These are phyloP conservation scores for Debaryomyces coudertii DNA, from an alignment of 1,139 yeast species.

Conservation along the genomic window DNA sequence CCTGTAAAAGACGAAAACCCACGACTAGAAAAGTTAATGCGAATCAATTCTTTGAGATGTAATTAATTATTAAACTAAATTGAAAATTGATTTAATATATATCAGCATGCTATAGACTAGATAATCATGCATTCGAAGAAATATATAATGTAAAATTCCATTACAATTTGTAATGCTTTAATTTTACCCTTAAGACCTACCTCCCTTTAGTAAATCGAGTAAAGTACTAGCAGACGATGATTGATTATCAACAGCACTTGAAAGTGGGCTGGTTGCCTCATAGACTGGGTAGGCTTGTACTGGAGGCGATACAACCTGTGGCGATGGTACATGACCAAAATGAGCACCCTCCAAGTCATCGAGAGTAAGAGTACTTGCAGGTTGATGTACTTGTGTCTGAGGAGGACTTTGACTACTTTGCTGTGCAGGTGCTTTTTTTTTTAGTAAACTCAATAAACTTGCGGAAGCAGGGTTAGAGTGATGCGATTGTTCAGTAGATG, in stretches of 20 bases:
- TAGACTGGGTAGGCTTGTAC: neutral
- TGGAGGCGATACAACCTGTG: neutral
- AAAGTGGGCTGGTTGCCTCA: neutral
- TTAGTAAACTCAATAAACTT: conserved; percentile 21
- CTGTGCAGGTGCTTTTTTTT: conserved; percentile 15
- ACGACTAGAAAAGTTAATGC: conserved; percentile 17
- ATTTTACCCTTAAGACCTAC: conserved; percentile 2
- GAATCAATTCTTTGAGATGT: conserved; percentile 20
- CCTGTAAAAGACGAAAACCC: conserved; percentile 10
- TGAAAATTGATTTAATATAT: neutral
- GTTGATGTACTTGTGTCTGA: conserved; percentile 1
- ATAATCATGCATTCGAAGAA: neutral
- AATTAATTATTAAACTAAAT: neutral
- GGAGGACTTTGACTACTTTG: conserved; percentile 2
- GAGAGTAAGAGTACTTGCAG: conserved; percentile 11
- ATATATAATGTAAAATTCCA: neutral
- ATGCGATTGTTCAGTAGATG: conserved; percentile 1
- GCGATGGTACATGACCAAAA: neutral
- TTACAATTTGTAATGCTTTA: neutral
- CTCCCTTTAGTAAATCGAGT: conserved; percentile 19
- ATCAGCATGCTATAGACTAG: conserved; percentile 1
- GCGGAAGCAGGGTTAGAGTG: conserved; percentile 18
- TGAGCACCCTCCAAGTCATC: conserved; percentile 12
- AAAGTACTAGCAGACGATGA: conserved; percentile 19
- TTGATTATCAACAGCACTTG: neutral